A percentile compares a stretch with the other conserved stretches of the same genome.
Conservation (phyloP, 73 alveolate species). For the Tetrahymena elliotti region DNA sequence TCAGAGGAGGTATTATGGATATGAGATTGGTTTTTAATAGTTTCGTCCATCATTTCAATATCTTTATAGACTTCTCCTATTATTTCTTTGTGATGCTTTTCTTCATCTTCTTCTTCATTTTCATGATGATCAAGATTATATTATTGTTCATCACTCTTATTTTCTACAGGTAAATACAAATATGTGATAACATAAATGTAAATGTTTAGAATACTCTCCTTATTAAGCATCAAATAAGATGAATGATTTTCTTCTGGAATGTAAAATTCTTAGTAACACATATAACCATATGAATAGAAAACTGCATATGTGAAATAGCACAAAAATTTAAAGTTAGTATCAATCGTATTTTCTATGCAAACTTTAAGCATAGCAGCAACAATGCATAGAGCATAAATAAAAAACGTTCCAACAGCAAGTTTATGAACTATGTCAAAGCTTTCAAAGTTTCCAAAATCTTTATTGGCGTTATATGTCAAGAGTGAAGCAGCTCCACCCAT, state of each 20-base stretch:
- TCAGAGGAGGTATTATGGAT: not conserved
- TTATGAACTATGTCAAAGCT: not conserved
- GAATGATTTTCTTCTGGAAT: not conserved
- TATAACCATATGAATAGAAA: not conserved
- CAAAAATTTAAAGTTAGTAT: not conserved
- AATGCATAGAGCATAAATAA: not conserved
- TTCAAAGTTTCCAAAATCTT: not conserved
- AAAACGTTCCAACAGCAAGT: not conserved
- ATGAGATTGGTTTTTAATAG: not conserved
- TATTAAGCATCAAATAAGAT: not conserved
- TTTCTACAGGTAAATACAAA: not conserved
- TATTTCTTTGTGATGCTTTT: not conserved
- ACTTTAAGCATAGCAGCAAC: not conserved
- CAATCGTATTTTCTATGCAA: not conserved
- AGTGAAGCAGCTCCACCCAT: not conserved
- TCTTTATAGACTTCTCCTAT: not conserved
- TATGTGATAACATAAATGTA: not conserved
- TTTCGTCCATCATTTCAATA: not conserved
- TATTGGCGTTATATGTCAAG: not conserved
- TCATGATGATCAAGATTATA: not conserved
- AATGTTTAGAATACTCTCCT: not conserved
- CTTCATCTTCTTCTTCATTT: not conserved
- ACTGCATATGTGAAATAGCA: not conserved
- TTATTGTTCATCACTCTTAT: not conserved
- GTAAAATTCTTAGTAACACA: not conserved